Percentiles rank a stretch among this genome's conserved stretches.
Conservation (phyloP, 1,284 basidiomycete species). For the Tilletia horrida region DNA sequence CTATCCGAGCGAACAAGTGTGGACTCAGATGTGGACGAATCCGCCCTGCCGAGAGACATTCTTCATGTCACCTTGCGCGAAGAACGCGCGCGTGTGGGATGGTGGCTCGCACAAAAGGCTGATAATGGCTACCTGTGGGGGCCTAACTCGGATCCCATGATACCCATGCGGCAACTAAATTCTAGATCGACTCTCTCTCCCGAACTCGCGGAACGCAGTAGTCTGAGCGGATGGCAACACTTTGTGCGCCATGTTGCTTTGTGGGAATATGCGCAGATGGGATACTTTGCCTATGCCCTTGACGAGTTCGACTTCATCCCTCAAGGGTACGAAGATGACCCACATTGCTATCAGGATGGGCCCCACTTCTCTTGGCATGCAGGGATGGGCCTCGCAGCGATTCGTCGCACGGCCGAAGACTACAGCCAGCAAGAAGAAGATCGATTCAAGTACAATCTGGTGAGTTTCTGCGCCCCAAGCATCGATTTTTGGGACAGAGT, state of each 20-base stretch:
- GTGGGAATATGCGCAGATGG: slow-evolving; percentile 1
- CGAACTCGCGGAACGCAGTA: slow-evolving; percentile 1
- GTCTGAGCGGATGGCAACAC: not conserved
- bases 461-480: no score
- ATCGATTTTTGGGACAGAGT: no score
- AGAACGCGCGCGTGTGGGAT: not conserved
- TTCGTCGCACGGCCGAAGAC: not conserved
- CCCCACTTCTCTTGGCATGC: not conserved
- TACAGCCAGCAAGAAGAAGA: no score
- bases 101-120: slow-evolving; percentile 7
- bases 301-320: not conserved
- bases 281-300: not conserved
- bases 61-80: slow-evolving; percentile 10
- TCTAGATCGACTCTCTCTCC: not conserved
- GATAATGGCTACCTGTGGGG: not conserved
- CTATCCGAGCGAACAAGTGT: not conserved
- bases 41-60: not conserved
- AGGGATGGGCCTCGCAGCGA: not conserved
- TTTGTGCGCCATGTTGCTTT: slow-evolving; percentile 12
- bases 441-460: no score
- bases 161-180: not conserved
- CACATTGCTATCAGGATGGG: not conserved
- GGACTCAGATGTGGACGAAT: not conserved
- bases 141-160: no score
- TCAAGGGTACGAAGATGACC: not conserved